These are phyloP conservation scores for Microstegium vimineum DNA, from an alignment of 176 grass and related monocot genomes.

Conservation along the genomic window DNA sequence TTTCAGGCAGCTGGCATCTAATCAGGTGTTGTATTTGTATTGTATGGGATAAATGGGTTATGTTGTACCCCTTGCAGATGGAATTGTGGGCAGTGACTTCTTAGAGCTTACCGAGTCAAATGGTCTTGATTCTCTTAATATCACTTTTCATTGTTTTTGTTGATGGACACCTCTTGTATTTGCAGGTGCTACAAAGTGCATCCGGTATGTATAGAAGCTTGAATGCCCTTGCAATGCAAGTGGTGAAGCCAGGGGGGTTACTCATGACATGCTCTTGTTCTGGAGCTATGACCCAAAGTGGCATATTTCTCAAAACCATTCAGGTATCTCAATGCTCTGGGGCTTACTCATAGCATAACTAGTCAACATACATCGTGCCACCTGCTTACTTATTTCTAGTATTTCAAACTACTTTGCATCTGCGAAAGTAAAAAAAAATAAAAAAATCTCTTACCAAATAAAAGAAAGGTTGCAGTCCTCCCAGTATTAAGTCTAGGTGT, in stretches of 20 bases:
- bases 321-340: constrained; percentile 45
- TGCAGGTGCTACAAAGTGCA: constrained; percentile 88
- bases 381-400: background rate
- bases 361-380: background rate
- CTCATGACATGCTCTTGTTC: constrained; percentile 98
- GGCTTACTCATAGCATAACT: background rate
- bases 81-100: background rate
- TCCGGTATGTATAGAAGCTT: constrained; percentile 92
- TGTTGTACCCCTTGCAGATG: background rate
- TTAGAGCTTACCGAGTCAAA: background rate
- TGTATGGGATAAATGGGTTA: background rate
- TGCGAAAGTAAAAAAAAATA: background rate
- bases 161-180: constrained; percentile 17
- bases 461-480: background rate
- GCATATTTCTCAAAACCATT: constrained; percentile 70
- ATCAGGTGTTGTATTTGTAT: background rate
- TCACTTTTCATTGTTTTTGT: background rate
- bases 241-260: constrained; percentile 68
- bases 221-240: constrained; percentile 85
- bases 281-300: constrained; percentile 96
- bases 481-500: background rate
- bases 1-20: background rate
- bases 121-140: background rate
- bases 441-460: background rate
- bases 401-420: background rate